Conservation (phyloP, 177 flowering plant species). For the Vitis hybrid region DNA sequence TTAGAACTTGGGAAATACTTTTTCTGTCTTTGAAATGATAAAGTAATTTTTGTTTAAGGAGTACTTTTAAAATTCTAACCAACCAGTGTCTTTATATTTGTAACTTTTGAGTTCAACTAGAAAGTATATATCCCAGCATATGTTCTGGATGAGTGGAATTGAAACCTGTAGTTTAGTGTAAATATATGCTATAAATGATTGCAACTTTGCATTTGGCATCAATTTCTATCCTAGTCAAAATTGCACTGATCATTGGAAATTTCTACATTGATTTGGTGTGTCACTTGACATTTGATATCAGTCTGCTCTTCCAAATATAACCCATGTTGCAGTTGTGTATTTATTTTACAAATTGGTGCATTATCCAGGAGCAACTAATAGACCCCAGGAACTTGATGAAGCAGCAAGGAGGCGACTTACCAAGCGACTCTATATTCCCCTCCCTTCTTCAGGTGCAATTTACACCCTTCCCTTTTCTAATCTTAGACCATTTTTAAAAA, state of each 20-base stretch:
- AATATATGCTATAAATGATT: no score
- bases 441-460: constrained; percentile 81
- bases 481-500: not conserved
- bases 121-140: no score
- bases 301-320: not conserved
- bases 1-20: not conserved
- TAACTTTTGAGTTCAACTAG: no score
- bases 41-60: not conserved
- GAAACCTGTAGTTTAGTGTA: no score
- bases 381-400: constrained; percentile 99
- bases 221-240: not conserved
- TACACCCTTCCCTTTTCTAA: not conserved
- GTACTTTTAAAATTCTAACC: not conserved
- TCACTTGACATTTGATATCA: not conserved
- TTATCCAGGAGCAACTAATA: constrained; percentile 91
- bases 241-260: not conserved
- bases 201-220: no score
- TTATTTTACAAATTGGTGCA: not conserved
- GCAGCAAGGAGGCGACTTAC: constrained; percentile 97
- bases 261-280: not conserved
- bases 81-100: not conserved
- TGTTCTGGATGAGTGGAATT: no score
- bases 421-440: constrained; percentile 91
- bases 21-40: not conserved
- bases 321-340: not conserved